These are phyloP conservation scores for Malassezia equina DNA, from an alignment of 1,284 basidiomycete species.

Conservation along the genomic window DNA sequence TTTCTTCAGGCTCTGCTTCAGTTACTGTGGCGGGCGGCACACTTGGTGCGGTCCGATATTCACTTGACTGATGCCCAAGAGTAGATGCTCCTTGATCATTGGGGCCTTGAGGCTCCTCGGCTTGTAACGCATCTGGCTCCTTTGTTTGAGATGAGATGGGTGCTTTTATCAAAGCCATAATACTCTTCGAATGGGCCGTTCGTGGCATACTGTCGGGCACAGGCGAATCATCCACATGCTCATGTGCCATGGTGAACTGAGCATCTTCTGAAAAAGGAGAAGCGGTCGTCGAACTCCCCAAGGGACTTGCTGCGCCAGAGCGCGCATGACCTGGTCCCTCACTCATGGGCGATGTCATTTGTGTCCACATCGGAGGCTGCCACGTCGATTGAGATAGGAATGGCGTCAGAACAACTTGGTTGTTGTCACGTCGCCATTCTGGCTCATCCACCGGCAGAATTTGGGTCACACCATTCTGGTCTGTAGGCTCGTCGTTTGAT, in stretches of 20 bases:
- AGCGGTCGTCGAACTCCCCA: not conserved
- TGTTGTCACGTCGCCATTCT: conserved; percentile 10
- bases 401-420: conserved; percentile 9
- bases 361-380: conserved; percentile 2
- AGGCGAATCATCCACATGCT: not conserved
- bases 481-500: not conserved
- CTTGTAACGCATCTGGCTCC: not conserved
- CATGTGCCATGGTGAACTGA: not conserved
- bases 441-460: not conserved
- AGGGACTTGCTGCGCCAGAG: not conserved
- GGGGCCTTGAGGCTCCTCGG: not conserved
- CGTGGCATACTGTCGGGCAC: not conserved
- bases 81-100: not conserved
- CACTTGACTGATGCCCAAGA: not conserved
- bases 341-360: not conserved
- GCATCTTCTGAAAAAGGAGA: not conserved
- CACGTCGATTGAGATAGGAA: conserved; percentile 11
- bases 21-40: not conserved
- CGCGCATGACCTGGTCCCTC: not conserved
- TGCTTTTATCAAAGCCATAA: not conserved
- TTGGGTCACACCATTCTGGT: not conserved
- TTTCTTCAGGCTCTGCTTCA: not conserved
- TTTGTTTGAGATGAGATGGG: not conserved
- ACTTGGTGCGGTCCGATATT: not conserved
- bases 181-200: not conserved